Evolutionary conservation across 805 yeast genomes (phyloP), one percentile per base, ranked within the genome.

Genomic region (Starmerella bacillaris): DNA sequence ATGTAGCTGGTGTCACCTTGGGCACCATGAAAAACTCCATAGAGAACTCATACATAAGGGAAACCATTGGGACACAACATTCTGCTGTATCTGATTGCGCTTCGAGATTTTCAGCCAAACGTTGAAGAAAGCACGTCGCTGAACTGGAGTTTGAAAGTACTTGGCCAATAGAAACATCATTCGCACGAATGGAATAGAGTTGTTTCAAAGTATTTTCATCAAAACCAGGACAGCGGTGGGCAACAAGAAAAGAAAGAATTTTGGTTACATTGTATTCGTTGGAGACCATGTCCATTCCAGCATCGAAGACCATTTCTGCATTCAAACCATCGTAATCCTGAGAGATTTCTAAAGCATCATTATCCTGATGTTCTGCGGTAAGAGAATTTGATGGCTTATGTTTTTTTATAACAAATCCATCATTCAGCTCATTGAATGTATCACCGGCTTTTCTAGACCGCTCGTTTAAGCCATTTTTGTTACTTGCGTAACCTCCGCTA

Each of bases 291-390:
- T 26, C 11, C 24, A n/a, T 31, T 30, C 18, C 19, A 4, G 35
- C 18, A n/a, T 14, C 27, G 4, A 30, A 33, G 8, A 15, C 22
- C 6, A 18, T 31, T 29, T 7, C 9, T 9, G 16, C 19, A 4
- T 18, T 19, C n/a, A n/a, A n/a, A n/a, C n/a, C n/a, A n/a, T 11
- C n/a, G 24, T 22, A 5, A 9, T 19, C 15, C 9, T 20, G 16
- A 3, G 18, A 21, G 4, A 21, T 11, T 14, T 8, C 24, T 12
- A 27, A 17, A 4, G 21, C 9, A 19, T 15, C 31, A 15, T 37
- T 34, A 9, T 35, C 18, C 12, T 43, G 40, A 12, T 47, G 21
- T 31, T 32, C 41, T 18, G 17, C 48, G 38, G 30, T 48, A 36
- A 7, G 35, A 27, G 7, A 40, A 24, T 24, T 52, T n/a, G n/a